Percentiles rank a stretch among this genome's conserved stretches.
These are phyloP conservation scores for Linum usitatissimum DNA, from an alignment of 345 rosid species.

Conservation along the genomic window DNA sequence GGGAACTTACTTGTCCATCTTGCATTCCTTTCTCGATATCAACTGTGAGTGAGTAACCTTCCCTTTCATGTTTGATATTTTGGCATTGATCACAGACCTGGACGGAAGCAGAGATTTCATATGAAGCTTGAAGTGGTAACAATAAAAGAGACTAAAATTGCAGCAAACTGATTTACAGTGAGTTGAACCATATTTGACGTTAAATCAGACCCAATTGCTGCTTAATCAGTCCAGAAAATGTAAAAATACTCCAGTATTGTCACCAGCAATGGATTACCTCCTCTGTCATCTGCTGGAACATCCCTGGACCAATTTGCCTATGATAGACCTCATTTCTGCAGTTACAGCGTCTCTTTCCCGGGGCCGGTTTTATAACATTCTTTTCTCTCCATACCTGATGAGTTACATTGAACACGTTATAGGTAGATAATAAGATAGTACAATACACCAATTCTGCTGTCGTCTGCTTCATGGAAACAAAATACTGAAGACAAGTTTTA, in stretches of 20 bases:
- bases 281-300: conserved; percentile 99
- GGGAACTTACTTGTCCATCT: conserved; percentile 78
- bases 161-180: background rate
- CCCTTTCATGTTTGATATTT: conserved; percentile 76
- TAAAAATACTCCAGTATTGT: conserved; percentile 1
- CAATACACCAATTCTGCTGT: background rate
- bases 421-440: background rate
- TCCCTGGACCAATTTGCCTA: conserved; percentile 98
- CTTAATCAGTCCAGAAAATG: background rate
- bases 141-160: background rate
- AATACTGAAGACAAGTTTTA: too few relatives aligned
- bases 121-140: background rate
- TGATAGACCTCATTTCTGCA: conserved; percentile 98
- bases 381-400: conserved; percentile 95
- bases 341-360: conserved; percentile 90
- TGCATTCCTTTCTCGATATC: conserved; percentile 99
- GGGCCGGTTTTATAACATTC: conserved; percentile 83
- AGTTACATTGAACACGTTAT: background rate
- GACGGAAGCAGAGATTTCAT: conserved; percentile 8
- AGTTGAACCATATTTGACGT: background rate
- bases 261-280: conserved; percentile 34
- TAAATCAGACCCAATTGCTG: background rate
- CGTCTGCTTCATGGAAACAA: too few relatives aligned
- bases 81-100: conserved; percentile 99
- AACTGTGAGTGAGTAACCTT: conserved; percentile 84